Conservation (phyloP, 202 grass and related monocot species). For the Musa balbisiana region DNA sequence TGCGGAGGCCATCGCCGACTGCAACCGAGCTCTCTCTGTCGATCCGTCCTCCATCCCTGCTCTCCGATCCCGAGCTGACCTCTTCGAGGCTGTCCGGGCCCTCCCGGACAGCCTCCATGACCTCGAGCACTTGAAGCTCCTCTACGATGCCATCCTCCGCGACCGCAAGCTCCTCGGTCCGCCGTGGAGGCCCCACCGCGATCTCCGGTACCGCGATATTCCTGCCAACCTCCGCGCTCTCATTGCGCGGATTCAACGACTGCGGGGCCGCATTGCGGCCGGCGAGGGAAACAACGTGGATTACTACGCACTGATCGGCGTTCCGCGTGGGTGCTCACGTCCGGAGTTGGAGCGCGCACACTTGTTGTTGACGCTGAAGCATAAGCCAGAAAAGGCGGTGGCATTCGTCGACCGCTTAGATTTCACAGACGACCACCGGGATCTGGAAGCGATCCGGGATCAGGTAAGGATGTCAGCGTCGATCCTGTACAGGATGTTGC, state of each 20-base stretch:
- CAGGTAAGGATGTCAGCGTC: slow-evolving; percentile 83
- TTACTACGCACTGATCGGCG: slow-evolving; percentile 56
- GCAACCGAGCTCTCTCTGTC: slow-evolving; percentile 74
- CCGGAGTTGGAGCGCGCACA: slow-evolving; percentile 85
- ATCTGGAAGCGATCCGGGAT: slow-evolving; percentile 67
- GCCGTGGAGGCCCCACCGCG: slow-evolving; percentile 57
- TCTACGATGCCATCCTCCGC: slow-evolving; percentile 79
- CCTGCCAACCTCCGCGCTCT: slow-evolving; percentile 59
- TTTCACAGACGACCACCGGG: slow-evolving; percentile 77
- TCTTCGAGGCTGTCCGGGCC: slow-evolving; percentile 57
- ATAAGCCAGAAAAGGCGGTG: slow-evolving; percentile 64
- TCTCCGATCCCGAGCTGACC: slow-evolving; percentile 64
- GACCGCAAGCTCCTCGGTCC: slow-evolving; percentile 77
- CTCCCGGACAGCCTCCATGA: slow-evolving; percentile 75
- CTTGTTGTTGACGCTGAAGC: slow-evolving; percentile 62
- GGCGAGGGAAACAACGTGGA: slow-evolving; percentile 63
- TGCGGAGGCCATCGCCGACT: slow-evolving; percentile 69
- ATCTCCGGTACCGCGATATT: slow-evolving; percentile 76
- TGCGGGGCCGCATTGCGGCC: slow-evolving; percentile 41
- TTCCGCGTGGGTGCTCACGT: slow-evolving; percentile 62
- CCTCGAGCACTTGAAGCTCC: slow-evolving; percentile 87
- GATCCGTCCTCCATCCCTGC: slow-evolving; percentile 88
- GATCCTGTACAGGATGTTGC: slow-evolving; percentile 77
- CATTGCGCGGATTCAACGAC: slow-evolving; percentile 53
- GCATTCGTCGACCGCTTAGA: slow-evolving; percentile 71